Base-by-base conservation (phyloP, 1,284 basidiomycete genomes). In the Trametes versicolor region DNA sequence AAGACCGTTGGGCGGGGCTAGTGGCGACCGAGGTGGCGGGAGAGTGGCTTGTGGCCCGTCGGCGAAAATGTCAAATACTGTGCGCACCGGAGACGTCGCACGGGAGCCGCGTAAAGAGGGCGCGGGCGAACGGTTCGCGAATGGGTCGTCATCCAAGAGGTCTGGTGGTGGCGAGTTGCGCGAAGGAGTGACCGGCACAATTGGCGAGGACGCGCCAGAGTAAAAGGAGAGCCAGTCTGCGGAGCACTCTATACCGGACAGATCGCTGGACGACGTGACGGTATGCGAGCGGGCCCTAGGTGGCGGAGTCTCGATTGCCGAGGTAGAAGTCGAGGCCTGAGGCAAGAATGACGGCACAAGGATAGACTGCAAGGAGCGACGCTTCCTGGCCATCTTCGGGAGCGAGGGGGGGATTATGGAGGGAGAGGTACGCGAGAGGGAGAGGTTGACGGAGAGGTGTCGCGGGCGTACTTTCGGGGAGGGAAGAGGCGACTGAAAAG, bases 121-220 rank as follows among this genome's bases (percentile, higher is more conserved):
- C 29, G 73, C 71, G 17, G 75, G 71, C 1, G 80, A 76, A 21
- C 87, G 78, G 66, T 86, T 84, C 39, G 90, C 90, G 69, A 92
- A 92, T 4, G 90, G 90, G 71, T 92, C 90, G 58, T 88, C 86
- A 71, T 91, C 90, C 21, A 90, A 78, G 17, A 89, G 80, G 71
- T 85, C 84, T 10, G 73, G 74, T 0, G 76, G 76, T 8, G 78
- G 77, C 23, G 78, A 77, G 58, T 75, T 68, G 12, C 72, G 63
- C 21, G 70, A 60, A 1, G 72, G 64, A 6, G 68, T 62, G 63
- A 68, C 34, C 29, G 69, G 65, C 48, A 58, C 62, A 9, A 67
- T 58, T 12, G 64, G 64, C 4, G 67, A 75, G 55, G 67, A 64
- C 50, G 58, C 65, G 64, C 68, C 59, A 62, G 69, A 53, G 56